A percentile compares a stretch with the other conserved stretches of the same genome.
Evolutionary conservation across 305 asterid species (phyloP).

Genomic region (Fraxinus angustifolia): DNA sequence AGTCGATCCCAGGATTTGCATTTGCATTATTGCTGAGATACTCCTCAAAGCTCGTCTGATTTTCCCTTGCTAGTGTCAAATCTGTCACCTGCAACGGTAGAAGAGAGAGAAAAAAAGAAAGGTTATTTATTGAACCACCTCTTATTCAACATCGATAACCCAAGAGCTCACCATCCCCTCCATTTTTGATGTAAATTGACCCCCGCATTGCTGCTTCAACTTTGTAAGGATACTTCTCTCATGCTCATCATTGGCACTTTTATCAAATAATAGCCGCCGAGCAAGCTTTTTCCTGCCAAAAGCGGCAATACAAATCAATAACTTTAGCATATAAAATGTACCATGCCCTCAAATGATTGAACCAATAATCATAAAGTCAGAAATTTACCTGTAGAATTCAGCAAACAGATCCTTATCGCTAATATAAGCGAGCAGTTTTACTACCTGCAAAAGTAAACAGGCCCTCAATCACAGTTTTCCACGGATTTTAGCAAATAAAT

Average conservation of each 20-base stretch:
- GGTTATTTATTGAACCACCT: neutral
- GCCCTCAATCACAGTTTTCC: conserved; percentile 21
- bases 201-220: conserved; percentile 96
- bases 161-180: conserved; percentile 84
- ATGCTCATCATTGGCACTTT: conserved; percentile 96
- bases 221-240: conserved; percentile 92
- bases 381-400: conserved; percentile 75
- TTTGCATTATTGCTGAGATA: conserved; percentile 55
- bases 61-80: conserved; percentile 91
- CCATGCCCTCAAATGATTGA: neutral
- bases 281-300: conserved; percentile 87
- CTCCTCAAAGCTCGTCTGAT: conserved; percentile 83
- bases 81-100: conserved; percentile 74
- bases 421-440: conserved; percentile 85
- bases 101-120: conserved; percentile 9
- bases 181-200: conserved; percentile 94
- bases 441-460: conserved; percentile 53
- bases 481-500: conserved; percentile 12
- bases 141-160: neutral
- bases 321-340: neutral
- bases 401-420: conserved; percentile 95
- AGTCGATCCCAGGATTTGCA: conserved; percentile 85
- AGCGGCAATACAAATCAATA: neutral
- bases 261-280: conserved; percentile 83
- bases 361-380: neutral